These are phyloP conservation scores for Huiozyma sinensis DNA, from an alignment of 805 yeast genomes.

Conservation along the genomic window DNA sequence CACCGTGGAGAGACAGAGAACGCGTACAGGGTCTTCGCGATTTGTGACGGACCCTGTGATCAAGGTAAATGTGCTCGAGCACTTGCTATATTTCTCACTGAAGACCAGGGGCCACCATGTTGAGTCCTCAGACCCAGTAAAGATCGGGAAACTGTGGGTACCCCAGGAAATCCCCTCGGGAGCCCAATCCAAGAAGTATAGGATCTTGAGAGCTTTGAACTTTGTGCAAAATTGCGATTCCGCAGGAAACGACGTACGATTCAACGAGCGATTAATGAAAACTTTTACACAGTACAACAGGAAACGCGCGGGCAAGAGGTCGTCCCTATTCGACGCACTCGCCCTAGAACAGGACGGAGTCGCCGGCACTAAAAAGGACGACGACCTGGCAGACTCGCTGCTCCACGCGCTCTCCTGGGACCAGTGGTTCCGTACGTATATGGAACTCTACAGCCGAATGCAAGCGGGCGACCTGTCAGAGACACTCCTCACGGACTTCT, in stretches of 20 bases:
- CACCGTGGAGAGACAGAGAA: conserved; percentile 47
- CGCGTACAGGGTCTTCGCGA: conserved; percentile 38
- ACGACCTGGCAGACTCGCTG: conserved; percentile 58
- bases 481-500: no score
- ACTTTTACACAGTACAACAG: neutral
- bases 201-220: neutral
- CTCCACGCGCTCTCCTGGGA: conserved; percentile 47
- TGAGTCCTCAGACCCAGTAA: conserved; percentile 22
- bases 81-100: conserved; percentile 16
- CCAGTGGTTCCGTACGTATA: conserved; percentile 26
- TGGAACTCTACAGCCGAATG: no score
- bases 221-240: neutral
- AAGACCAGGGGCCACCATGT: conserved; percentile 4
- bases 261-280: neutral
- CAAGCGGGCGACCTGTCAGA: no score
- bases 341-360: conserved; percentile 48
- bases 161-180: neutral
- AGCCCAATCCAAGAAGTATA: neutral
- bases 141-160: conserved; percentile 16
- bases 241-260: neutral
- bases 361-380: conserved; percentile 36
- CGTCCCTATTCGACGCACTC: conserved; percentile 52
- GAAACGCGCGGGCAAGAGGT: neutral
- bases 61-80: conserved; percentile 44
- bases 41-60: conserved; percentile 41